A percentile compares a stretch with the other conserved stretches of the same genome.
These are phyloP conservation scores for Ceratocystis destructans DNA, from an alignment of 2,329 filamentous ascomycete species.

Conservation along the genomic window DNA sequence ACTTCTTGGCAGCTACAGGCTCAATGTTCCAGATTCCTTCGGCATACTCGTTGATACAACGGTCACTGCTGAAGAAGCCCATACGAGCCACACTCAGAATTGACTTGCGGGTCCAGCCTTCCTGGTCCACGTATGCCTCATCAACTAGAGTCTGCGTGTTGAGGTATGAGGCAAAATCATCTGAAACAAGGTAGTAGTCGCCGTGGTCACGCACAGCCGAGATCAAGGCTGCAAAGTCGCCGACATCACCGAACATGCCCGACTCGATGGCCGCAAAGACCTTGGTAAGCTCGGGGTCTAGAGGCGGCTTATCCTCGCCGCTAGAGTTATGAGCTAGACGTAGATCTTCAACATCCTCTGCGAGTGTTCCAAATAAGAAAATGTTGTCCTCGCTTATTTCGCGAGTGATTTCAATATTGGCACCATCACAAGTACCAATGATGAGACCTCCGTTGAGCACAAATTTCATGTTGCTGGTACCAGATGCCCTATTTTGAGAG, in stretches of 20 bases:
- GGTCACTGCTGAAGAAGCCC: constrained; percentile 94
- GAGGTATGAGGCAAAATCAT: constrained; percentile 92
- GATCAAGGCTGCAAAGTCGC: constrained; percentile 69
- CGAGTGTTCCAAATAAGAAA: constrained; percentile 92
- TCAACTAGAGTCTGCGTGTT: constrained; percentile 85
- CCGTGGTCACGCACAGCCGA: constrained; percentile 81
- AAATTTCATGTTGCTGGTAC: constrained; percentile 99
- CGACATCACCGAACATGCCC: constrained; percentile 66
- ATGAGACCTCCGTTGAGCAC: constrained; percentile 93
- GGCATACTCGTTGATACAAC: constrained; percentile 94
- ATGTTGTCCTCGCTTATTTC: constrained; percentile 96
- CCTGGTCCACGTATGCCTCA: constrained; percentile 79
- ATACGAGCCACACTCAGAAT: constrained; percentile 82
- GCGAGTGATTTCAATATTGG: constrained; percentile 95
- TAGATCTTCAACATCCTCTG: constrained; percentile 92
- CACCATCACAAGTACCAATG: constrained; percentile 94
- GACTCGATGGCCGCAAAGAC: constrained; percentile 75
- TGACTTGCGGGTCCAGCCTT: constrained; percentile 81
- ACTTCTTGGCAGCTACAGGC: constrained; percentile 37
- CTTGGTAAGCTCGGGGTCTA: constrained; percentile 62
- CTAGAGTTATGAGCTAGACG: constrained; percentile 72
- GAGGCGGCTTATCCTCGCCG: constrained; percentile 36
- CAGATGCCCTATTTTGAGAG: constrained; percentile 40
- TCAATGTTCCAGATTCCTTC: constrained; percentile 96
- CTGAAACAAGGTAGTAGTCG: constrained; percentile 94